phyloP scores from a whole-genome alignment of 495 filamentous ascomycete species.

The Tuber melanosporum region DNA sequence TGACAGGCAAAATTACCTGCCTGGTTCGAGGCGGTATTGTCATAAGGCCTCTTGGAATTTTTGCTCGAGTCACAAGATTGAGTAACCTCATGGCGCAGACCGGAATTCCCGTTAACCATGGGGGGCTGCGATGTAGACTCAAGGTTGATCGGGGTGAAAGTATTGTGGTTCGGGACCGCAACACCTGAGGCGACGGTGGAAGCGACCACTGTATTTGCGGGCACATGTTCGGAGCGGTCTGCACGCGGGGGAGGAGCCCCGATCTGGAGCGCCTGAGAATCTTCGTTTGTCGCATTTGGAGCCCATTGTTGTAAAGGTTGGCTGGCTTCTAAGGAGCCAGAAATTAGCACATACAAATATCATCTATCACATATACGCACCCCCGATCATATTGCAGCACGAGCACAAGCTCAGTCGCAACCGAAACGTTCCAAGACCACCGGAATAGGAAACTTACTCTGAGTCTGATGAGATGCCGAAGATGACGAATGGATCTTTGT shows the following conservation, averaged over 20 bases:
- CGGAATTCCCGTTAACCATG: conserved; percentile 7
- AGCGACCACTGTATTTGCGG: conserved; percentile 11
- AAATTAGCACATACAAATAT: conserved; percentile 1
- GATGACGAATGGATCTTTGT: conserved; percentile 40
- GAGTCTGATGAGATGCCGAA: conserved; percentile 23
- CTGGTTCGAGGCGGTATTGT: conserved; percentile 12
- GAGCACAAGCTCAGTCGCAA: conserved; percentile 4
- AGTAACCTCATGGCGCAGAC: background rate
- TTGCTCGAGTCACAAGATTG: background rate
- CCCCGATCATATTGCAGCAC: background rate
- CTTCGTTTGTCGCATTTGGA: conserved; percentile 10
- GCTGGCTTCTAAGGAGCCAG: background rate
- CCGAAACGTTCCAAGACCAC: conserved; percentile 9
- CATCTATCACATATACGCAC: conserved; percentile 3
- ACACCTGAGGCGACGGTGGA: conserved; percentile 11
- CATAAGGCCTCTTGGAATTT: background rate
- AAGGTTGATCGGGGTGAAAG: conserved; percentile 30
- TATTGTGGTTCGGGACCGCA: conserved; percentile 12
- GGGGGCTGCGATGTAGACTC: conserved; percentile 28
- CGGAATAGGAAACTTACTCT: conserved; percentile 24
- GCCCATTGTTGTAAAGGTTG: background rate
- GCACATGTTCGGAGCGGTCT: background rate
- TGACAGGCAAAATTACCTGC: conserved; percentile 30
- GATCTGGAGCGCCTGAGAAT: conserved; percentile 20
- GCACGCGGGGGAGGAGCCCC: conserved; percentile 29